Base-by-base conservation (phyloP, 768 basidiomycete genomes). In the Tulasnella calospora region DNA sequence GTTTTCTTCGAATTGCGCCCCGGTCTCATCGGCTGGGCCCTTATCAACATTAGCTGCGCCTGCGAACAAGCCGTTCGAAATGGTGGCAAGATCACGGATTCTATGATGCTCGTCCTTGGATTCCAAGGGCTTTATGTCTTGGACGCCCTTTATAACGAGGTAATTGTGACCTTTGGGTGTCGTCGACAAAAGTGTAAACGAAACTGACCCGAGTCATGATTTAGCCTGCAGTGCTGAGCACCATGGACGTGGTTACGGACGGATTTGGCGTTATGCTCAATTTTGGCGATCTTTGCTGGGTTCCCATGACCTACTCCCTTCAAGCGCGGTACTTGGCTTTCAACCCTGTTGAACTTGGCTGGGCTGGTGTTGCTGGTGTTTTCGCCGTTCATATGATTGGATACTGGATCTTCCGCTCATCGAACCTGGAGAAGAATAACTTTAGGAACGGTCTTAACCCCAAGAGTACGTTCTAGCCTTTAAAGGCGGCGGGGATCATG, bases 201-300 rank as follows among this genome's bases (percentile, higher is more conserved):
- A 27, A 27, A 61, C 23, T 35, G 41, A 73, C 23, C 38, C 27
- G 79, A 41, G 27, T 10, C 38, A 1, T 70, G 21, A 35, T 79
- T 23, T 81, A 98, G 94, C 89, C 93, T 1, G 92, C 94, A 13
- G 88, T 99, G 80, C 88, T 99, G 78, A 96, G 94, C 0, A 95
- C 93, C 4, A 99, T 99, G 94, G 98, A 99, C 82, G 96, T 99
- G 83, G 96, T 92, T 3, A 94, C 93, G 15, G 98, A 99, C 82
- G 98, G 98, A 15, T 98, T 99, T 82, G 98, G 98, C 9, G 98
- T 96, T 88, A 99, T 99, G 98, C 92, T 99, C 38, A 85, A 95
- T 6, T 89, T 97, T 71, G 97, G 98, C 57, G 95, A 98, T 82
- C 89, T 98, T 38, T 85, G 91, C 27, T 98, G 94, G 93, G 94